These are phyloP conservation scores for Nemania sp. DNA, from an alignment of 2,329 filamentous ascomycete species.

Conservation along the genomic window DNA sequence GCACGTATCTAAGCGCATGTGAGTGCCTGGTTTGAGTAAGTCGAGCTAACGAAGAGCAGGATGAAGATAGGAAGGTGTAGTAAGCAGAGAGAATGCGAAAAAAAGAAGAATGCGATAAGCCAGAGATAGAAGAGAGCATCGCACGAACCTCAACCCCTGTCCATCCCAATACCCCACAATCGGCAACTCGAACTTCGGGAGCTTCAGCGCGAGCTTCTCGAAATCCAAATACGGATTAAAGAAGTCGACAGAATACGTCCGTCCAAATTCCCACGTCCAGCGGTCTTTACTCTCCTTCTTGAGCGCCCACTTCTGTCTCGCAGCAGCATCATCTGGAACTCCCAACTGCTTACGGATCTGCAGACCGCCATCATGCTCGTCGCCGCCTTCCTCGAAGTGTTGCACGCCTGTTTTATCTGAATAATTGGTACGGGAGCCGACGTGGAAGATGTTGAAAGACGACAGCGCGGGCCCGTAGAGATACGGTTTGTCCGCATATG, in stretches of 20 bases:
- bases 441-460: slow-evolving; percentile 75
- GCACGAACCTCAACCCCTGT: slow-evolving; percentile 69
- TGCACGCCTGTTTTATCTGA: slow-evolving; percentile 51
- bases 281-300: slow-evolving; percentile 50
- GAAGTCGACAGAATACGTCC: slow-evolving; percentile 66
- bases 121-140: slow-evolving; percentile 35
- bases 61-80: neutral
- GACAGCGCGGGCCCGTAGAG: slow-evolving; percentile 82
- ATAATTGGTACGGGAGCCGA: slow-evolving; percentile 59
- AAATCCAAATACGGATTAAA: slow-evolving; percentile 94
- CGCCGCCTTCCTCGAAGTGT: slow-evolving; percentile 68
- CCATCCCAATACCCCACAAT: slow-evolving; percentile 82
- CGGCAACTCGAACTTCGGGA: slow-evolving; percentile 73
- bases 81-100: slow-evolving; percentile 7
- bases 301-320: slow-evolving; percentile 63
- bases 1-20: slow-evolving; percentile 86
- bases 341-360: slow-evolving; percentile 49
- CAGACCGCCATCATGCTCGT: slow-evolving; percentile 58
- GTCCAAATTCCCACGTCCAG: slow-evolving; percentile 59
- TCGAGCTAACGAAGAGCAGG: slow-evolving; percentile 26
- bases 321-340: slow-evolving; percentile 56
- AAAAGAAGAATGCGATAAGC: slow-evolving; percentile 9
- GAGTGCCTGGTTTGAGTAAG: slow-evolving; percentile 59
- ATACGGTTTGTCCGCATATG: slow-evolving; percentile 83
- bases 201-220: slow-evolving; percentile 66